These are phyloP conservation scores for Trichoderma cornu-damae DNA, from an alignment of 2,329 filamentous ascomycete species.

Conservation along the genomic window DNA sequence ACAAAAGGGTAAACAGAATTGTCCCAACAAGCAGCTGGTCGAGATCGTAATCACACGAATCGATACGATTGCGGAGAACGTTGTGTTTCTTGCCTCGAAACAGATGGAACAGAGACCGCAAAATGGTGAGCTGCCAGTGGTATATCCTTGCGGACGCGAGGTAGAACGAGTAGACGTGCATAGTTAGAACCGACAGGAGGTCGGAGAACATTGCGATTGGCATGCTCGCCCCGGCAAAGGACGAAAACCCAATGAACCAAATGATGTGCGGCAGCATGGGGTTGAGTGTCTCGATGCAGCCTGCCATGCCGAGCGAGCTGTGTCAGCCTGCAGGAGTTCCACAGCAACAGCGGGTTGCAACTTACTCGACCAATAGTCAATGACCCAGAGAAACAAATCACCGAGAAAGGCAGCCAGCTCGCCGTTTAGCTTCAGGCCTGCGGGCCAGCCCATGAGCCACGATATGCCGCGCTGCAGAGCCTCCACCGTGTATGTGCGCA, in stretches of 20 bases:
- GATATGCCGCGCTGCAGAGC: constrained; percentile 82
- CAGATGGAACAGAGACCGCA: constrained; percentile 95
- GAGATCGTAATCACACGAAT: constrained; percentile 97
- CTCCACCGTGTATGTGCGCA: constrained; percentile 80
- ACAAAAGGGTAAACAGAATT: constrained; percentile 90
- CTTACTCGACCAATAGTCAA: constrained; percentile 91
- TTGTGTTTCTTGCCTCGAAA: constrained; percentile 99
- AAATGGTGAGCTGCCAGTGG: constrained; percentile 96
- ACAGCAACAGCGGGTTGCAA: constrained; percentile 18
- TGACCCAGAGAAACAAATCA: constrained; percentile 95
- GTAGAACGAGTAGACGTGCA: constrained; percentile 98
- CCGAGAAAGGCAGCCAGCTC: constrained; percentile 92
- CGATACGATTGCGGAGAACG: constrained; percentile 91
- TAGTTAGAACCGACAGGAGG: constrained; percentile 79
- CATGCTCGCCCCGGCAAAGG: constrained; percentile 94
- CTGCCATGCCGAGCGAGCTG: constrained; percentile 40
- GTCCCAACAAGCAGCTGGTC: constrained; percentile 95
- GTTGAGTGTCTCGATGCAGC: constrained; percentile 69
- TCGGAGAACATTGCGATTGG: constrained; percentile 95
- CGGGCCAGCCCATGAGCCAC: constrained; percentile 95
- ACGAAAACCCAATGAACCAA: constrained; percentile 88
- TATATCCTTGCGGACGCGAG: constrained; percentile 94
- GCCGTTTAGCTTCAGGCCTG: constrained; percentile 89
- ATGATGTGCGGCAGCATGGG: constrained; percentile 82
- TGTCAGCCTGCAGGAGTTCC: constrained; percentile 1